phyloP scores from a whole-genome alignment of 371 early-diverging fungal genomes.

The Basidiobolus meristosporus region DNA sequence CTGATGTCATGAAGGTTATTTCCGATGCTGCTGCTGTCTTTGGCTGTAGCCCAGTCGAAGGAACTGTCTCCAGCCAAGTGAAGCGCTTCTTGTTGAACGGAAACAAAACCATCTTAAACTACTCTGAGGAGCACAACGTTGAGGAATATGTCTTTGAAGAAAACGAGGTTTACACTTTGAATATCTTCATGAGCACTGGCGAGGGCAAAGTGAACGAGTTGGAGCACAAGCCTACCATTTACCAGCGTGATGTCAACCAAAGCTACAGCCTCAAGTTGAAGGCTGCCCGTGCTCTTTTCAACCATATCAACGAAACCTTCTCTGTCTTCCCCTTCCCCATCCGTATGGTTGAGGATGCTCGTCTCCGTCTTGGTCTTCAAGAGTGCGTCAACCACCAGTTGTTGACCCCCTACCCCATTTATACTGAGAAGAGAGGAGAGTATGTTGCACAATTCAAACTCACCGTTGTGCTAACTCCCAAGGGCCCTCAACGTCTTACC shows the following conservation, averaged over 20 bases:
- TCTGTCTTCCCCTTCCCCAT: constrained; percentile 72
- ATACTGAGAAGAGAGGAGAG: constrained; percentile 38
- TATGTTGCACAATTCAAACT: constrained; percentile 70
- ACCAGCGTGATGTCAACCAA: constrained; percentile 54
- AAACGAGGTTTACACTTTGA: constrained; percentile 67
- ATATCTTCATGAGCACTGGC: constrained; percentile 65
- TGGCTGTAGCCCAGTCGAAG: constrained; percentile 71
- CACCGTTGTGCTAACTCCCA: constrained; percentile 61
- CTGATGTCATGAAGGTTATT: constrained; percentile 52
- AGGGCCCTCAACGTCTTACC: constrained; percentile 55
- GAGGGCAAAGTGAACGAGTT: constrained; percentile 39
- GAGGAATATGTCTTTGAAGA: constrained; percentile 54
- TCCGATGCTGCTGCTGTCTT: constrained; percentile 58
- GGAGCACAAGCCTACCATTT: constrained; percentile 61
- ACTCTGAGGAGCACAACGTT: constrained; percentile 46
- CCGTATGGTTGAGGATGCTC: constrained; percentile 52
- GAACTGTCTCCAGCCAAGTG: constrained; percentile 67
- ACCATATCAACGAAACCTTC: constrained; percentile 44
- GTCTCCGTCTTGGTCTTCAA: constrained; percentile 67
- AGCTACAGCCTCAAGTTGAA: constrained; percentile 75
- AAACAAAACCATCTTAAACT: constrained; percentile 36
- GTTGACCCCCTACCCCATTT: constrained; percentile 47
- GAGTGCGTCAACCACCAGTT: constrained; percentile 60
- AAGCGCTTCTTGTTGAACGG: constrained; percentile 67
- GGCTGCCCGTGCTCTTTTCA: constrained; percentile 52